These are phyloP conservation scores for Paecilomyces dactylethromorphus DNA, from an alignment of 2,329 filamentous ascomycete species.

Conservation along the genomic window DNA sequence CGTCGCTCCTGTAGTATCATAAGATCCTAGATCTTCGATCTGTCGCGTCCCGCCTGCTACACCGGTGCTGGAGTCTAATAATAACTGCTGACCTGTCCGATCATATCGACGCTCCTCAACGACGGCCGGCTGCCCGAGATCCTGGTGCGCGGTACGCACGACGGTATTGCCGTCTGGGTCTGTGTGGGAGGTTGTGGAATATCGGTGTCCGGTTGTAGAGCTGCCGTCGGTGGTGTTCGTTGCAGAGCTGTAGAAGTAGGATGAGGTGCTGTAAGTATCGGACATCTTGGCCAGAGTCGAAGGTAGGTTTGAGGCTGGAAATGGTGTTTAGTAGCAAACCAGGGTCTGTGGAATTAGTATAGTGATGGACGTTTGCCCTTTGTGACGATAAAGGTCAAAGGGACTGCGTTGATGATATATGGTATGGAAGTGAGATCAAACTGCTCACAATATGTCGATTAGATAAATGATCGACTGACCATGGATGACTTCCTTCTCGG, in stretches of 20 bases:
- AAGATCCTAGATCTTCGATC: constrained; percentile 20
- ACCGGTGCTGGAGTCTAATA: constrained; percentile 8
- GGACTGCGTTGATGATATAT: neutral
- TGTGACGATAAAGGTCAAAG: too few relatives aligned
- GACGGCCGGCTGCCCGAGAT: constrained; percentile 25
- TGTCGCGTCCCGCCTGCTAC: constrained; percentile 17
- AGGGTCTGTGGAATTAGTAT: too few relatives aligned
- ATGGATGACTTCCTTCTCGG: neutral
- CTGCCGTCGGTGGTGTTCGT: constrained; percentile 18
- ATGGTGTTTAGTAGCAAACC: neutral
- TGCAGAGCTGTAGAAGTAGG: constrained; percentile 26
- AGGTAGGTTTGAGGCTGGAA: neutral
- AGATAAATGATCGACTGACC: neutral
- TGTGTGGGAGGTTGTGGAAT: constrained; percentile 24
- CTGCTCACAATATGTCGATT: neutral
- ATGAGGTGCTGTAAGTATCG: constrained; percentile 23
- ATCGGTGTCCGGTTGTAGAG: constrained; percentile 24
- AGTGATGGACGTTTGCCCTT: too few relatives aligned
- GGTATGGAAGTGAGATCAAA: neutral
- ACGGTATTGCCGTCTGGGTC: constrained; percentile 24
- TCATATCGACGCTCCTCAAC: constrained; percentile 29
- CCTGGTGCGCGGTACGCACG: constrained; percentile 27
- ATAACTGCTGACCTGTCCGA: constrained; percentile 22
- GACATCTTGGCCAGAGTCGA: neutral
- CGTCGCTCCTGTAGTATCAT: constrained; percentile 8